Evolutionary conservation across 2,329 filamentous ascomycete species (phyloP).

Genomic region (Aspergillus pseudotamarii): DNA sequence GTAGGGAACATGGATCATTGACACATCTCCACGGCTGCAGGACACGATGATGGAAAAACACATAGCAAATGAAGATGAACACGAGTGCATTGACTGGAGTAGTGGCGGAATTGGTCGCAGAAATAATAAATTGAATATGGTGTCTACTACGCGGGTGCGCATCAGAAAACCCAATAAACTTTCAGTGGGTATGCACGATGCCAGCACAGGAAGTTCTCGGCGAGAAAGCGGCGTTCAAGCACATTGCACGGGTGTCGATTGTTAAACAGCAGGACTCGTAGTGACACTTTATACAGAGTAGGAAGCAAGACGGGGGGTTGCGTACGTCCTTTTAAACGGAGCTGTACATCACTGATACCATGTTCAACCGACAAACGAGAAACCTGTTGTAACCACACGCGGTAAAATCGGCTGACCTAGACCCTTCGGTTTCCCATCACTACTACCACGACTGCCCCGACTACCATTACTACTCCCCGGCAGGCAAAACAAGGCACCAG

Average conservation of each 20-base stretch:
- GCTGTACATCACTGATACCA: constrained; percentile 2
- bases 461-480: neutral
- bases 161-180: neutral
- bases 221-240: constrained; percentile 6
- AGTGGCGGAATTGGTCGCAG: neutral
- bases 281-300: neutral
- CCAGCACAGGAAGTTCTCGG: constrained; percentile 6
- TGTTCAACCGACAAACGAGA: constrained; percentile 8
- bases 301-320: neutral
- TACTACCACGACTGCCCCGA: neutral
- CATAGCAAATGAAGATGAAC: neutral
- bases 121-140: neutral
- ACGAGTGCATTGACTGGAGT: neutral
- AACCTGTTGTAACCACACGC: constrained; percentile 20
- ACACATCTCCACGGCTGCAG: neutral
- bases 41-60: neutral
- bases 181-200: neutral
- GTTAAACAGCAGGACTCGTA: neutral
- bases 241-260: constrained; percentile 4
- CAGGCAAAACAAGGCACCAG: constrained; percentile 1
- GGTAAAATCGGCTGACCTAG: constrained; percentile 20
- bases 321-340: neutral
- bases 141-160: neutral
- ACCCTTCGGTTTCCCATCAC: constrained; percentile 1
- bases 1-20: neutral